A percentile compares a stretch with the other conserved stretches of the same genome.
These are phyloP conservation scores for Staphylotrichum longicolle DNA, from an alignment of 495 filamentous ascomycete species.

Conservation along the genomic window DNA sequence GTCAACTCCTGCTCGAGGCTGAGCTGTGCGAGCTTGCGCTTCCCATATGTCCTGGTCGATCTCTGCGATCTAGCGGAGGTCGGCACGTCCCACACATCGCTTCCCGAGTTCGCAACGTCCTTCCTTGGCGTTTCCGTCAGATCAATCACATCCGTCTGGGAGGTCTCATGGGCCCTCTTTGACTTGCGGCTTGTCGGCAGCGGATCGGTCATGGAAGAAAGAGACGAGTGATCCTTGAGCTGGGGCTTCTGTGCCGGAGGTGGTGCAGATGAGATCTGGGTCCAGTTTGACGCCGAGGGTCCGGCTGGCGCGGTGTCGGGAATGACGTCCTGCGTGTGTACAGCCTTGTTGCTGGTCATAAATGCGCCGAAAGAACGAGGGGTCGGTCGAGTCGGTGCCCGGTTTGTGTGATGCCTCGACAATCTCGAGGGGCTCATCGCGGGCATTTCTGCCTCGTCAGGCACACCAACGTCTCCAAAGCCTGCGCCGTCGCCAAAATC, in stretches of 20 bases:
- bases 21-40: slow-evolving; percentile 21
- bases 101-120: background rate
- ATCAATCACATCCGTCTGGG: slow-evolving; percentile 18
- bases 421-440: slow-evolving; percentile 9
- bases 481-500: slow-evolving; percentile 20
- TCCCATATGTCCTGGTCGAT: slow-evolving; percentile 23
- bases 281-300: background rate
- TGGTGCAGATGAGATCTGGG: slow-evolving; percentile 14
- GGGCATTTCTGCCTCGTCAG: slow-evolving; percentile 1
- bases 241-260: slow-evolving; percentile 10
- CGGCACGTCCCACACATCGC: slow-evolving; percentile 25
- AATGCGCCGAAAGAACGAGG: slow-evolving; percentile 31
- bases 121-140: slow-evolving; percentile 27
- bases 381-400: slow-evolving; percentile 31
- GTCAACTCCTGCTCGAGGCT: slow-evolving; percentile 11
- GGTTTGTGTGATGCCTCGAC: slow-evolving; percentile 8
- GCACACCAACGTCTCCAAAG: background rate
- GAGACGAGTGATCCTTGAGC: slow-evolving; percentile 15
- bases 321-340: background rate
- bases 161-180: background rate
- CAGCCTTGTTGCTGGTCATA: slow-evolving; percentile 28
- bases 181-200: slow-evolving; percentile 10
- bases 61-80: slow-evolving; percentile 5
- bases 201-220: slow-evolving; percentile 27
- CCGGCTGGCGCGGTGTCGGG: slow-evolving; percentile 8